Base-by-base conservation (phyloP, 2,329 filamentous ascomycete genomes). In the Pseudogymnoascus sp. region DNA sequence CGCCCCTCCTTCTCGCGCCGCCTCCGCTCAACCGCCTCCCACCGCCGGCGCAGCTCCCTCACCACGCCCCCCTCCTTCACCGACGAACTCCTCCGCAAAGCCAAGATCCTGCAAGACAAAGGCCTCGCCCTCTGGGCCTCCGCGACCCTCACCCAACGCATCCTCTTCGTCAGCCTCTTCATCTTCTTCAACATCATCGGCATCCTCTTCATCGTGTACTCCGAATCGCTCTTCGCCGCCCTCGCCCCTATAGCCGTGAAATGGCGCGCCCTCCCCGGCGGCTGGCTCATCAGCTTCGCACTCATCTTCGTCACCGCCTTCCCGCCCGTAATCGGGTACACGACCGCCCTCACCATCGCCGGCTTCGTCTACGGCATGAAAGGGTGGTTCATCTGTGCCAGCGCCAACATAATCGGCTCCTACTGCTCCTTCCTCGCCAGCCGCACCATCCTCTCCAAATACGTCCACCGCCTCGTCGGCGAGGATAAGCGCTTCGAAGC, bases 401-500 rank as follows among this genome's bases (percentile, higher is more conserved):
- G 84, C 0, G 92, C 90, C 14, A 96, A 90, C 19, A 82, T 96
- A 1, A 76, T 85, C 33, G 95, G 95, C 40, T 91, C 89, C 19
- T 86, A 90, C 1, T 85, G 81, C 50, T 88, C 91, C 0, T 98
- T 99, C 73, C 73, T 96, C 64, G 85, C 90, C 53, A 92, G 89
- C 61, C 83, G 95, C 66, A 91, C 90, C 4, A 76, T 97, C 46
- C 81, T 98, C 64, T 89, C 88, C 68, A 79, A 78, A 50, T 93
- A 93, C 73, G 93, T 98, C 28, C 82, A 92, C 69, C 82, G 87
- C 16, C 81, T 96, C 69, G 89, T 97, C 60, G 90, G 90, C 63
- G 82, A 83, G 68, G 93, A 99, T 77, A 88, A 86, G 73, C 85
- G 93, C 61, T 99, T 99, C 74, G 86, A 95, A 8, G 95, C 95